Conservation (phyloP, 306 rosid genomes). For the Coriaria nepalensis region DNA sequence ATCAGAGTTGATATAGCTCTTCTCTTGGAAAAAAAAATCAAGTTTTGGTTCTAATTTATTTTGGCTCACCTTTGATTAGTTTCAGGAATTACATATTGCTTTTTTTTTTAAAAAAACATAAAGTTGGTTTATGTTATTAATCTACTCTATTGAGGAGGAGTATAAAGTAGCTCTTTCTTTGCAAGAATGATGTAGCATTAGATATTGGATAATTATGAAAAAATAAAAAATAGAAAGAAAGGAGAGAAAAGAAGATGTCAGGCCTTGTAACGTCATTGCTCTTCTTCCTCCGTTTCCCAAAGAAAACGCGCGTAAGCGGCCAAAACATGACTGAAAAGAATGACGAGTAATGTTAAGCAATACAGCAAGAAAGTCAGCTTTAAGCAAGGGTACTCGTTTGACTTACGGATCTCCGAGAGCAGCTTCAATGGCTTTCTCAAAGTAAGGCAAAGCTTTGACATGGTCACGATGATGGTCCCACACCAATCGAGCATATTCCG, state of each 20-base stretch:
- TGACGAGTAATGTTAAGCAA: conserved; percentile 5
- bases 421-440: conserved; percentile 54
- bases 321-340: conserved; percentile 48
- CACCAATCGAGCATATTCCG: conserved; percentile 53
- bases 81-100: conserved; percentile 18
- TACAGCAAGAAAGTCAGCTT: background rate
- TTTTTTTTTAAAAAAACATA: no score
- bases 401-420: conserved; percentile 47
- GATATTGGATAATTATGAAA: background rate
- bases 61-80: conserved; percentile 18
- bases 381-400: conserved; percentile 1
- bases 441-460: conserved; percentile 30
- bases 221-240: background rate
- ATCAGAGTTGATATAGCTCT: conserved; percentile 26
- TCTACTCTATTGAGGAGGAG: no score
- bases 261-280: background rate
- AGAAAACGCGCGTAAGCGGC: conserved; percentile 76
- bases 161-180: no score
- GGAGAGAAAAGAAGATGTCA: no score
- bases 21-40: conserved; percentile 1
- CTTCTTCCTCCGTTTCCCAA: conserved; percentile 59
- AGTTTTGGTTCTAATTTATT: conserved; percentile 41
- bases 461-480: conserved; percentile 71
- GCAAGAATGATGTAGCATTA: no score
- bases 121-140: conserved; percentile 9